Base-by-base conservation (phyloP, 2,329 filamentous ascomycete species). In the Anisogramma anomala region DNA sequence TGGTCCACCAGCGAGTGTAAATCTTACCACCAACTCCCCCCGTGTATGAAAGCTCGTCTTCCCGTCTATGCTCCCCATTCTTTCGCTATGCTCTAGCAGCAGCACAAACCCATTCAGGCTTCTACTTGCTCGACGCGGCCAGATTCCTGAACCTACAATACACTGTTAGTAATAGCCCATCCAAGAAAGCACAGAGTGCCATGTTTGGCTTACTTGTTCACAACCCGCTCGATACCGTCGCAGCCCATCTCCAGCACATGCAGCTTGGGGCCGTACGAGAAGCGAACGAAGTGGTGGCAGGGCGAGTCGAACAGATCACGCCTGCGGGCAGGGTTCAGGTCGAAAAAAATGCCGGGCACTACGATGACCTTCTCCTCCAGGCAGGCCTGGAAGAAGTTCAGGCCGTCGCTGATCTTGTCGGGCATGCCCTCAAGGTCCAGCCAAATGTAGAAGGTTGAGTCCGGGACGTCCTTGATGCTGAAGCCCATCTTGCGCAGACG, bases 321-420 rank as follows among this genome's bases (percentile, higher is more conserved):
- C 50, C 89, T 74, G 60, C 86, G 82, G 26, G 83, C 82, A 3
- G 89, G 89, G 66, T 96, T 96, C 49, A 96, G 65, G 56, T 96
- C 89, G 60, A 96, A 96, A 73, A 96, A 96, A 61, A 96, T 96
- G 46, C 89, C 89, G 0, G 89, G 89, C 4, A 96, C 89, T 14
- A 95, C 87, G 56, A 95, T 95, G 51, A 93, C 85, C 71, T 93
- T 93, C 69, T 95, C 87, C 55, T 84, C 78, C 33, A 96, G 68
- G 57, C 91, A 91, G 22, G 87, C 87, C 59, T 91, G 79, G 77
- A 96, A 95, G 73, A 96, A 96, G 67, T 94, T 94, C 55, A 96
- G 68, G 7, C 89, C 89, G 58, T 96, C 89, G 45, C 83, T 81
- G 59, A 96, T 94, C 47, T 79, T 74, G n/a, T 73, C 72, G 0